These are phyloP conservation scores for Geoglossum glabrum DNA, from an alignment of 495 filamentous ascomycete species.

Conservation along the genomic window DNA sequence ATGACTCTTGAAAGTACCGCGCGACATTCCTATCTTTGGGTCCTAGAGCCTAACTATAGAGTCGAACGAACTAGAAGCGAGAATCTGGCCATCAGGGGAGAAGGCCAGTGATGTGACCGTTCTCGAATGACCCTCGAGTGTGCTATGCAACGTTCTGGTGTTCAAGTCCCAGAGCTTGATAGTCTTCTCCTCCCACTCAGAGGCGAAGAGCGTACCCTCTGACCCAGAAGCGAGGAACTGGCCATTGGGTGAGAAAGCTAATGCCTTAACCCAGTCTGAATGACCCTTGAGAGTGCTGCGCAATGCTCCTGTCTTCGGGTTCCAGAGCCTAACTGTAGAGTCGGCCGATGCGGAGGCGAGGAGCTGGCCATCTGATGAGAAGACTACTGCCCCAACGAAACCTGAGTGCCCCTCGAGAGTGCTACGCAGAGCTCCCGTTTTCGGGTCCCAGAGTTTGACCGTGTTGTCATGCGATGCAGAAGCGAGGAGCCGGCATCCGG, in stretches of 20 bases:
- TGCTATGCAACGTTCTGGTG: not conserved
- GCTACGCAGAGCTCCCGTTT: not conserved
- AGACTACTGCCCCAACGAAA: too few relatives aligned
- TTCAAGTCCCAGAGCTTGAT: not conserved
- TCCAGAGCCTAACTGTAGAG: not conserved
- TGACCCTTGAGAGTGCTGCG: not conserved
- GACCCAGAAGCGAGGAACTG: too few relatives aligned
- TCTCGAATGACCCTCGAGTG: not conserved
- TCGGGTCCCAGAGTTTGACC: too few relatives aligned
- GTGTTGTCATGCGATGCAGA: too few relatives aligned
- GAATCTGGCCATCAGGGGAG: not conserved
- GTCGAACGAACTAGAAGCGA: not conserved
- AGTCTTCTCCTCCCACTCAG: too few relatives aligned
- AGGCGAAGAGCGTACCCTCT: too few relatives aligned
- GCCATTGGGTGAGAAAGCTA: constrained; percentile 9
- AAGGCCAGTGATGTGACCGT: not conserved
- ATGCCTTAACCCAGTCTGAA: not conserved
- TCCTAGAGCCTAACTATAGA: not conserved
- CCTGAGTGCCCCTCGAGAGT: not conserved
- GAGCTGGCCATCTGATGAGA: not conserved
- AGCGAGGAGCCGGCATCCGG: not conserved
- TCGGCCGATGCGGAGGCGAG: not conserved
- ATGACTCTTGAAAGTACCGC: not conserved
- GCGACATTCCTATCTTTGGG: not conserved
- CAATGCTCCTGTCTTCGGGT: not conserved